These are phyloP conservation scores for Lathyrus oleraceus DNA, from an alignment of 306 rosid species.

Conservation along the genomic window DNA sequence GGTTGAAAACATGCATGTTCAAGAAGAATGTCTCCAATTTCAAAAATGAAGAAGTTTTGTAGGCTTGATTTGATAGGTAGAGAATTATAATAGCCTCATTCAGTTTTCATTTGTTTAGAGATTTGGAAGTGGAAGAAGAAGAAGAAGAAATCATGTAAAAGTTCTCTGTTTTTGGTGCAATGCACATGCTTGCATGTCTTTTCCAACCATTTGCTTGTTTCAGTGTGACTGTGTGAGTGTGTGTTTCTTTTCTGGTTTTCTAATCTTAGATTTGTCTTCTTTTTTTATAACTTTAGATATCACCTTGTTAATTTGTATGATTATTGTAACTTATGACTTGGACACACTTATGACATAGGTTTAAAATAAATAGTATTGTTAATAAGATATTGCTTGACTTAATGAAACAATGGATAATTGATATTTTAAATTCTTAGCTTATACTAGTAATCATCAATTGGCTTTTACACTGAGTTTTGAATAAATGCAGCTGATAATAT, in stretches of 20 bases:
- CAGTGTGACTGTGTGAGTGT: slow-evolving; percentile 12
- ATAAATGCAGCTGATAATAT: background rate
- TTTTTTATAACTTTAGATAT: background rate
- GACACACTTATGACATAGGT: slow-evolving; percentile 1
- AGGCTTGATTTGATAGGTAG: slow-evolving; percentile 41
- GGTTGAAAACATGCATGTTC: background rate
- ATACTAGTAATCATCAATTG: background rate
- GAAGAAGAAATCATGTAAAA: slow-evolving; percentile 36
- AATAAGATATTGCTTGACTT: background rate
- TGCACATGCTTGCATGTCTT: slow-evolving; percentile 28
- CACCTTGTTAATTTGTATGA: background rate
- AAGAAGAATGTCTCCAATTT: slow-evolving; percentile 27
- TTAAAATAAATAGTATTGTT: background rate
- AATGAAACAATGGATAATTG: background rate
- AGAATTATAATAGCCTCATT: slow-evolving; percentile 39
- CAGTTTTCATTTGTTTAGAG: slow-evolving; percentile 26
- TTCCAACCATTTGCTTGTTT: slow-evolving; percentile 20
- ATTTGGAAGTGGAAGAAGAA: slow-evolving; percentile 31
- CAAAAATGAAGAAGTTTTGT: slow-evolving; percentile 30
- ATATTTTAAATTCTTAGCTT: background rate
- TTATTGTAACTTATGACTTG: slow-evolving; percentile 1
- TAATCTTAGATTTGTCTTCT: background rate
- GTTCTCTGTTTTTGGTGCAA: slow-evolving; percentile 35
- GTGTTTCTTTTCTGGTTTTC: slow-evolving; percentile 1
- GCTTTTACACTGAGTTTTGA: background rate